Base-by-base conservation (phyloP, 495 filamentous ascomycete species). In the Annulohypoxylon maeteangense region DNA sequence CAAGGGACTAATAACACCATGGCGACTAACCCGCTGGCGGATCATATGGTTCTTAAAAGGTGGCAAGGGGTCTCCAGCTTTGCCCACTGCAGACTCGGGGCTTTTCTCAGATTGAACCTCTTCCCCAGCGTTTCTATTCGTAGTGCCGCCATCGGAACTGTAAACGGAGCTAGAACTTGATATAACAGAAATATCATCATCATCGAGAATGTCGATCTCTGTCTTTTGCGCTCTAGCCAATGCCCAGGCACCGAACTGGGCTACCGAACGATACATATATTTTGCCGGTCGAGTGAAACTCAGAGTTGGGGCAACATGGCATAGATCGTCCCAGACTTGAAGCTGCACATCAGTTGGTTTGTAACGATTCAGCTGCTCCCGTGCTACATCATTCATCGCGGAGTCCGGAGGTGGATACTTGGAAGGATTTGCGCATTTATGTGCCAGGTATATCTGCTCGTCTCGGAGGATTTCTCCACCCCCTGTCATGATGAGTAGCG, bases 281-380 rank as follows among this genome's bases (percentile, higher is more conserved):
- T 97, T 98, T 8, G 95, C 95, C 1, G 95, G 95, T n/a, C 89
- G 84, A 0, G 95, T 97, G 74, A 95, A 98, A 76, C 92, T 95
- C 11, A 98, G 82, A 0, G 93, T 96, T 4, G 93, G 92, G 1
- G 90, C 92, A 11, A 97, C 95, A 76, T 98, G 95, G 66, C 95
- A 98, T 16, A 97, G 81, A 74, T 97, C 89, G 31, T 98, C 95
- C 93, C 95, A 98, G 6, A 98, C 91, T 78, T 98, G 95, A n/a
- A 98, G 83, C 77, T 97, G 93, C 7, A 98, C 95, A 75, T 97
- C 89, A 0, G 95, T 98, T 2, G 93, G 91, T 34, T 87, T 86
- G 74, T 91, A 95, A 40, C 87, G 88, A 23, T 84, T 78, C 16
- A 96, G 70, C 14, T 90, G 86, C 1, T 89, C 90, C 60, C 77